A percentile compares a stretch with the other conserved stretches of the same genome.
Conservation (phyloP, 352 stramenopile genomes). For the Phytophthora citricola region DNA sequence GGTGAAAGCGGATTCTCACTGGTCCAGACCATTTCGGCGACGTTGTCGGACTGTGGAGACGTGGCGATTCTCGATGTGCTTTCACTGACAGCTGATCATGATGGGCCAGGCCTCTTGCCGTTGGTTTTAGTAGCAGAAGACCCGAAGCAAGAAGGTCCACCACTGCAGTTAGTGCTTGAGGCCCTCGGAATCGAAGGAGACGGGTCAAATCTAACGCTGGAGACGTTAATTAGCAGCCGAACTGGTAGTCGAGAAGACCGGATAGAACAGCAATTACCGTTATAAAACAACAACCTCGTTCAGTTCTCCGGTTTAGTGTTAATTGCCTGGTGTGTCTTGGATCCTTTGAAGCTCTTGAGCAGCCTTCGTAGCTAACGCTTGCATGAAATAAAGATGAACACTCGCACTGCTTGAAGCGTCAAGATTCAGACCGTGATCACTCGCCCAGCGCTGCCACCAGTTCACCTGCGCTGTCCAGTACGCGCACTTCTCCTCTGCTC, state of each 20-base stretch:
- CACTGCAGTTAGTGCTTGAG: conserved; percentile 22
- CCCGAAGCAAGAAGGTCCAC: neutral
- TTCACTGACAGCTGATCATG: conserved; percentile 1
- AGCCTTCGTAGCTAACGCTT: conserved; percentile 17
- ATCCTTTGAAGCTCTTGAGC: conserved; percentile 10
- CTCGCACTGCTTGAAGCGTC: conserved; percentile 9
- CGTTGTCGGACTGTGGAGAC: conserved; percentile 17
- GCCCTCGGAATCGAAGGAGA: conserved; percentile 23
- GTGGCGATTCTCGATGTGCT: conserved; percentile 18
- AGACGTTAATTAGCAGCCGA: conserved; percentile 5
- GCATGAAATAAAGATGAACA: conserved; percentile 28
- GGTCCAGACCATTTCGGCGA: conserved; percentile 15
- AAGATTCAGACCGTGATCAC: conserved; percentile 13
- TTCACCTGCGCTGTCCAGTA: conserved; percentile 30
- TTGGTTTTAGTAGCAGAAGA: conserved; percentile 21
- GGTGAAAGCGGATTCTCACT: conserved; percentile 14
- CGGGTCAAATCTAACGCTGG: conserved; percentile 6
- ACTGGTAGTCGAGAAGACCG: neutral
- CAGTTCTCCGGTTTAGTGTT: neutral
- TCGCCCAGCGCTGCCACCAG: conserved; percentile 31
- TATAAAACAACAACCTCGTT: conserved; percentile 8
- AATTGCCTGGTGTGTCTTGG: neutral
- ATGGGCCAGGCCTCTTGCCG: conserved; percentile 1
- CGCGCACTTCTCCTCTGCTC: conserved; percentile 15
- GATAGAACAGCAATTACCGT: neutral